Evolutionary conservation across 345 rosid genomes (phyloP), one percentile per base, ranked within the genome.

Genomic region (Eutrema japonicum): DNA sequence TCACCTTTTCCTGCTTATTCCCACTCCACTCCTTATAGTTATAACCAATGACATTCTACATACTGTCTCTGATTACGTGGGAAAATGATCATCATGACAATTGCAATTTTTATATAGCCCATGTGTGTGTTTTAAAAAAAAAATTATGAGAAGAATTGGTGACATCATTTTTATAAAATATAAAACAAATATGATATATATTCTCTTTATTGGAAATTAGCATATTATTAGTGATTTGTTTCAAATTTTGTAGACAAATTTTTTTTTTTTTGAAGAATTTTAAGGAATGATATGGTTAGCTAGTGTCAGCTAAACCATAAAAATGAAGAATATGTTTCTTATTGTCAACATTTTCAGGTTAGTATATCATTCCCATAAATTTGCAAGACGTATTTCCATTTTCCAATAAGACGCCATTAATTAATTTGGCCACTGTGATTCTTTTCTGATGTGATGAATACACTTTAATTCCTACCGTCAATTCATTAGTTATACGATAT

Each of bases 31-130:
- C 56, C 56, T 54, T 41, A 10, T 22, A 22, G 8, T 11, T 51
- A 30, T 10, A 72, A 64, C 49, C 38, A 70, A 7, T 51, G 54
- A 51, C 33, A 54, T 35, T 42, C 45, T 43, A 32, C 30, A 53
- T 72, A 60, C 8, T 43, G 32, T 55, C 32, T 43, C 12, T 61
- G 62, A 54, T 54, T 72, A 53, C 70, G 63, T 72, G 54, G 30
- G 26, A 35, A 33, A 16, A 38, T 33, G 30, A 45, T 63, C 49
- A 64, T 54, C 76, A 72, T 71, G 75, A 61, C 54, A 33, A 42
- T 3, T 54, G 16, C 52, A 33, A 53, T 16, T 61, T 9, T 35
- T 57, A 18, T 40, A 22, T 18, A 69, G 27, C 35, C 12, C 74
- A 37, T 36, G 6, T 48, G 74, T 58, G 49, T 40, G 10, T 26